Evolutionary conservation across 495 filamentous ascomycete genomes (phyloP), one percentile per base, ranked within the genome.

Genomic region (Lentithecium fluviatile): DNA sequence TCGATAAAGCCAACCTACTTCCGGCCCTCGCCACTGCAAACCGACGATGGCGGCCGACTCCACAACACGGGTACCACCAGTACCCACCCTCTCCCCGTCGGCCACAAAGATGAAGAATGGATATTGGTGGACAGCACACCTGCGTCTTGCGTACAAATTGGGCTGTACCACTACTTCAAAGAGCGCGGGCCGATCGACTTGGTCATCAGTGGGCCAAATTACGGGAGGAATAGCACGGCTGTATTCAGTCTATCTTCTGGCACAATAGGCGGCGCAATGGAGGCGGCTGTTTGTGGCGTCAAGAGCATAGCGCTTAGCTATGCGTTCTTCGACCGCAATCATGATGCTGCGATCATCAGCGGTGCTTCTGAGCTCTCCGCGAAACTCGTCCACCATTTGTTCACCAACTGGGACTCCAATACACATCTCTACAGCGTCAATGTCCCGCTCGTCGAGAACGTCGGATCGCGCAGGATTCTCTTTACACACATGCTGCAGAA

Each of bases 201-300:
- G 2, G 91, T 97, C 3, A 81, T 98, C 5, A 87, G 82, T 12
- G 94, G 94, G 1, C 94, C 94, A 6, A 98, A 98, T 71, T 97
- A 96, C 75, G 94, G 94, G 7, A 79, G 93, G 37, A 98, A 98
- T 74, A 89, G 88, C 2, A 97, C 94, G 0, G 89, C 93, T 0
- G 80, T 96, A 20, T 97, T 97, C 68, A 86, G 87, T n/a, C 76
- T 98, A 52, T 90, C 85, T 38, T 90, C 85, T 42, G 94, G 94
- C 20, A 98, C 94, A 0, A 77, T 98, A 47, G 94, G 94, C 17
- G 94, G 85, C 0, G 94, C 94, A 0, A 80, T 98, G 74, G 94
- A 97, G 75, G 93, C 87, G 10, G 91, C 94, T n/a, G 82, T 90
- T 0, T 96, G 89, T 66, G 83, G 81, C 34, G 82, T 82, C 52